Evolutionary conservation across 1,139 yeast genomes (phyloP), one percentile per base, ranked within the genome.

Genomic region (Diutina scorzettiae): DNA sequence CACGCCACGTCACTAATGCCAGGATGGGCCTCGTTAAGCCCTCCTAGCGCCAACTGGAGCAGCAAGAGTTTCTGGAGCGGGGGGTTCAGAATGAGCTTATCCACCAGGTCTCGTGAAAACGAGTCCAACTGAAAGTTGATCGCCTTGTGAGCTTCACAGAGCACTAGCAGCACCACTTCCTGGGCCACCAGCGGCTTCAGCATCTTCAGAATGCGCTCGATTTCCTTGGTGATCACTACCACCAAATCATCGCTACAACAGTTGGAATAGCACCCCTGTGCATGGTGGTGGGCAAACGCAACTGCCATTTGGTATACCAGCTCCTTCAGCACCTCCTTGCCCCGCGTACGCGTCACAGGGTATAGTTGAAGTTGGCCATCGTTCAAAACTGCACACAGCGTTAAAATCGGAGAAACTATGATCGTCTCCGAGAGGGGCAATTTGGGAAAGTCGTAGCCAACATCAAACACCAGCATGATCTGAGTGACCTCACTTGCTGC

Each of bases 61-160:
- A 81, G 73, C 33, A 78, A 60, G 25, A 79, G 61, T 47, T 79
- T 73, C 53, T 79, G 94, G 45, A 80, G 64, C 2, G 87, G 85
- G 21, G 86, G 91, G 51, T 77, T 79, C 20, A 81, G 80, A 41
- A 83, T 61, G 45, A 82, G 63, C 54, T 78, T 79, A 51, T 82
- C 93, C 2, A 81, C 78, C 40, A 78, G 81, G 42, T 78, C 85
- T 45, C 74, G 71, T 9, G 77, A 69, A 45, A 78, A 73, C 34
- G 63, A 56, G 48, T 81, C 86, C 43, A 83, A 66, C 30, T 79
- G 77, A 56, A 82, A 77, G 53, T 76, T 79, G 43, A 82, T 73
- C 0, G 91, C 79, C 25, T 76, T 62, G 51, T 83, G 91, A 2
- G 79, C 68, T 52, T 83, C 93, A 44, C 73, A 66, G 17, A 81